Base-by-base conservation (phyloP, 192 early-diverging fungal genomes). In the Gaertneriomyces sp. region DNA sequence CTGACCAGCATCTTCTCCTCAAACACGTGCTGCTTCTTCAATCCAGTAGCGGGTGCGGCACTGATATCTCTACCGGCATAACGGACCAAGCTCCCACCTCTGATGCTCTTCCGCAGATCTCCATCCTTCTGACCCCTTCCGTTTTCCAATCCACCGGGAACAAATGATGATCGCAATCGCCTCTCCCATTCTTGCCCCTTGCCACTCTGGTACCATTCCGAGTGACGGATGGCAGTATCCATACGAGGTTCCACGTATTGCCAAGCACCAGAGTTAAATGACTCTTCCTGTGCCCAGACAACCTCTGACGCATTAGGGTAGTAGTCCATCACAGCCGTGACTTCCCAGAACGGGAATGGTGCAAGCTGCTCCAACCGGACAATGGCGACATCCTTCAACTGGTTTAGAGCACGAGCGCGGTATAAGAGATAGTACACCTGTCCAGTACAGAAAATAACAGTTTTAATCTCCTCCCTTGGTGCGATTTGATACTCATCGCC, bases 351-450 rank as follows among this genome's bases (percentile, higher is more conserved):
- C 42, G 96, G 94, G 89, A 98, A 97, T 45, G 94, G 96, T 63
- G 84, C 82, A 66, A 98, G 74, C 79, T 97, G 96, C 82, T 97
- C 96, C 46, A 97, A 66, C 67, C 94, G 88, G 59, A 92, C 94
- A 74, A 98, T 95, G 54, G 88, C 94, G 46, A 94, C 80, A 74
- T 97, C 76, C 61, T 85, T 76, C 58, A 97, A 78, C 70, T 93
- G 86, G 91, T 98, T 98, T 46, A 91, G 79, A 58, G 90, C 88
- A 66, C 94, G 89, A 11, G 96, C 94, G 72, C 85, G 85, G 62
- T 89, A 72, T 56, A 96, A 83, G 3, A 90, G 81, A 84, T 97
- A 98, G 87, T 98, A 98, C 47, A 98, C 94, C 75, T 98, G 94
- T 63, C 96, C 96, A 47, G 91, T 81, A 76, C 96, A 98, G 81